Evolutionary conservation across 1,284 basidiomycete species (phyloP).

Genomic region (Polyporus tsugae): DNA sequence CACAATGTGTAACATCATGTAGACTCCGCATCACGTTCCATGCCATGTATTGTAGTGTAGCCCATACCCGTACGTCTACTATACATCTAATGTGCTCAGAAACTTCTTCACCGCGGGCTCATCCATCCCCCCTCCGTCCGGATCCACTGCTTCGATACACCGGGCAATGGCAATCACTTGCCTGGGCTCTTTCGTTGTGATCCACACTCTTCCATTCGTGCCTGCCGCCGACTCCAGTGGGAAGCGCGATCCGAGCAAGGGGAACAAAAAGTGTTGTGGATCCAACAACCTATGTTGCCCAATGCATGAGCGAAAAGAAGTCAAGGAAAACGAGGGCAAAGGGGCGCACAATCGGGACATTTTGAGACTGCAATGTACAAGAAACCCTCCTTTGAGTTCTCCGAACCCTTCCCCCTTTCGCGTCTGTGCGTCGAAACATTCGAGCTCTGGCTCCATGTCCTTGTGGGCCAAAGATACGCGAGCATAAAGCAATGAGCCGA

Average conservation of each 20-base stretch:
- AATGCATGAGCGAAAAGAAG: slow-evolving; percentile 1
- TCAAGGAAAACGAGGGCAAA: neutral
- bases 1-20: neutral
- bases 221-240: slow-evolving; percentile 83
- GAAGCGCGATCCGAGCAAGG: slow-evolving; percentile 75
- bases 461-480: slow-evolving; percentile 87
- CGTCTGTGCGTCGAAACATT: slow-evolving; percentile 88
- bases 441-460: slow-evolving; percentile 90
- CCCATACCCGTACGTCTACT: slow-evolving; percentile 30
- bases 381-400: slow-evolving; percentile 82
- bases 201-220: slow-evolving; percentile 85
- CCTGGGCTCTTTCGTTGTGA: slow-evolving; percentile 71
- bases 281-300: slow-evolving; percentile 66
- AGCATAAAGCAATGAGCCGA: slow-evolving; percentile 84
- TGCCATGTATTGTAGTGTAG: slow-evolving; percentile 30
- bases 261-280: slow-evolving; percentile 77
- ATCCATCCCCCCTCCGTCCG: slow-evolving; percentile 65
- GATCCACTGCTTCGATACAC: slow-evolving; percentile 79
- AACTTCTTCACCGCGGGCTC: slow-evolving; percentile 60
- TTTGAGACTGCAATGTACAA: slow-evolving; percentile 77
- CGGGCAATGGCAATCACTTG: slow-evolving; percentile 73
- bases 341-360: slow-evolving; percentile 79
- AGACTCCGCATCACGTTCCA: too few species aligned
- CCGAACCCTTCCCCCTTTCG: slow-evolving; percentile 86
- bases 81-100: slow-evolving; percentile 63